phyloP scores from a whole-genome alignment of 108 stramenopile species.

The Cyclostephanos tholiformis region DNA sequence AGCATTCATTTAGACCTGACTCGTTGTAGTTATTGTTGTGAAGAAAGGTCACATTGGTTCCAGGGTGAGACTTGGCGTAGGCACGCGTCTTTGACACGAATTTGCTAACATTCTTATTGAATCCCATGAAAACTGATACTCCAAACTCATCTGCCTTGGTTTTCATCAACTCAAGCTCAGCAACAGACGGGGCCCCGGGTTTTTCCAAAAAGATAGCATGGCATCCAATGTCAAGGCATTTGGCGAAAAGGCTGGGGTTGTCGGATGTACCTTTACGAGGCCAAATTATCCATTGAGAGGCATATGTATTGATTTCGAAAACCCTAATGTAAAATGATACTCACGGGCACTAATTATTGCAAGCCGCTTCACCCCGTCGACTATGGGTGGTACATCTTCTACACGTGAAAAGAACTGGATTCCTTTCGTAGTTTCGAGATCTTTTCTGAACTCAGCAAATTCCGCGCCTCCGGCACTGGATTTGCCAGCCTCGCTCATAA shows the following conservation, averaged over 20 bases:
- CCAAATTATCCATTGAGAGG: background rate
- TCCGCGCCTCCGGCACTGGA: constrained; percentile 46
- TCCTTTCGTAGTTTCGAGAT: constrained; percentile 33
- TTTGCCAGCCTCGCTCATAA: constrained; percentile 45
- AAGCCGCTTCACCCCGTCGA: constrained; percentile 30
- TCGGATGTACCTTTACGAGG: constrained; percentile 54
- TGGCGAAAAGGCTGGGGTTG: constrained; percentile 67
- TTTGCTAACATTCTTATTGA: constrained; percentile 86
- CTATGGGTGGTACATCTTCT: constrained; percentile 47
- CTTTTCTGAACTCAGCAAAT: constrained; percentile 46
- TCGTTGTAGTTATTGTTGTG: constrained; percentile 83
- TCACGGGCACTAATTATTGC: constrained; percentile 65
- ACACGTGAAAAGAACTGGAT: constrained; percentile 50
- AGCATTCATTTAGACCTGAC: constrained; percentile 71
- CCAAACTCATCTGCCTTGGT: constrained; percentile 36
- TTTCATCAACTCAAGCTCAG: constrained; percentile 66
- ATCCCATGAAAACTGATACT: constrained; percentile 77
- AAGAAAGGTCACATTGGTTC: constrained; percentile 58
- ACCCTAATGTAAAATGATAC: background rate
- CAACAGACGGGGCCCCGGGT: constrained; percentile 85
- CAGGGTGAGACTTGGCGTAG: constrained; percentile 42
- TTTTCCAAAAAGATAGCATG: constrained; percentile 79
- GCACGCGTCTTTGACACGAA: constrained; percentile 63
- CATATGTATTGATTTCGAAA: background rate
- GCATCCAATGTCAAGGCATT: constrained; percentile 56